A percentile compares a stretch with the other conserved stretches of the same genome.
These are phyloP conservation scores for Termitomyces sp. DNA, from an alignment of 768 basidiomycete species.

Conservation along the genomic window DNA sequence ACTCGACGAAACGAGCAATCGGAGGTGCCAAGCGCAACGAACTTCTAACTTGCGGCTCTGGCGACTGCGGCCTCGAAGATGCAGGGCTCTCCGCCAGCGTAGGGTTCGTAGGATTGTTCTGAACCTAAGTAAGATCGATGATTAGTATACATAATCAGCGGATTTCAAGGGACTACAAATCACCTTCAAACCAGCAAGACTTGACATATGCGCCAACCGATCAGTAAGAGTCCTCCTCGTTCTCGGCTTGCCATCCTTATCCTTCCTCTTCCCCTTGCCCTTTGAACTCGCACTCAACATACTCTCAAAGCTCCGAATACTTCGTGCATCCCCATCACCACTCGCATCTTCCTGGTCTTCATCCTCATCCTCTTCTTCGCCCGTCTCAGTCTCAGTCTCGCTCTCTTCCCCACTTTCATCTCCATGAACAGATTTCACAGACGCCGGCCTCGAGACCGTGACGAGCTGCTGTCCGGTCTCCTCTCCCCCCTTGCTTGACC, in stretches of 20 bases:
- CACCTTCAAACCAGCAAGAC: conserved; percentile 47
- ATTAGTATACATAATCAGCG: conserved; percentile 1
- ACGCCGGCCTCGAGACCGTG: conserved; percentile 41
- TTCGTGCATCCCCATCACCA: conserved; percentile 61
- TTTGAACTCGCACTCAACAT: conserved; percentile 60
- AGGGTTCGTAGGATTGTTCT: conserved; percentile 21
- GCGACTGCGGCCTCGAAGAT: conserved; percentile 37
- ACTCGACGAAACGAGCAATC: conserved; percentile 67
- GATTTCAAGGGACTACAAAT: not conserved
- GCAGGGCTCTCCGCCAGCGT: conserved; percentile 28
- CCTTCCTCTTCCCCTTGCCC: conserved; percentile 24
- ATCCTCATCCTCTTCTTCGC: conserved; percentile 36
- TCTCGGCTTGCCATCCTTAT: conserved; percentile 9
- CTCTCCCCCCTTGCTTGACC: conserved; percentile 29
- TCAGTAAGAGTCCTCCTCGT: conserved; percentile 75
- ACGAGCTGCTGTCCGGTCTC: conserved; percentile 47
- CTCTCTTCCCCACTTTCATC: conserved; percentile 32
- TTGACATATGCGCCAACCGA: conserved; percentile 76
- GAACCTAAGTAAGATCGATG: conserved; percentile 19
- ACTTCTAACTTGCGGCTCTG: conserved; percentile 14
- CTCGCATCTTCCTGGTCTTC: conserved; percentile 33
- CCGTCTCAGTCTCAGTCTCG: conserved; percentile 24
- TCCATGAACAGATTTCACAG: conserved; percentile 27
- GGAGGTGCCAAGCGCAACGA: conserved; percentile 53
- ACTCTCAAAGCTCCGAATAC: conserved; percentile 83